Evolutionary conservation across 805 yeast genomes (phyloP).

Genomic region (Alloascoidea hylecoeti): DNA sequence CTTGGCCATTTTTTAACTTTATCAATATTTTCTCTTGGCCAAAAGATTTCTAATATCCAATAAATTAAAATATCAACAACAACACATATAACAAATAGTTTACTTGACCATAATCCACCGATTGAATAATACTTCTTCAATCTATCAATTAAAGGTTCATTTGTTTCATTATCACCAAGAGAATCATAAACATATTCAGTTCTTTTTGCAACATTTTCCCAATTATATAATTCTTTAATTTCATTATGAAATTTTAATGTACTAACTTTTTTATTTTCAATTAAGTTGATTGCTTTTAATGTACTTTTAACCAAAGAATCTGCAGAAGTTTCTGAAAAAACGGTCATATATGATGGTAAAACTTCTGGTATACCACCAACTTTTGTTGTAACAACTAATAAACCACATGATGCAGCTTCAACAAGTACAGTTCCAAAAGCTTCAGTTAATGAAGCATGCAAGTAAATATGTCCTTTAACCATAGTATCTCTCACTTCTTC

Average conservation of each 20-base stretch:
- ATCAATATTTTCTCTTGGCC: conserved; percentile 63
- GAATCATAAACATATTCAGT: conserved; percentile 72
- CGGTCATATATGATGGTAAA: conserved; percentile 84
- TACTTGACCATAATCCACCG: conserved; percentile 72
- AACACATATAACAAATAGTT: conserved; percentile 64
- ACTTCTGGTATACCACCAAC: conserved; percentile 99
- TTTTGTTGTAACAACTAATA: conserved; percentile 83
- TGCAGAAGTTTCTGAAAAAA: conserved; percentile 80
- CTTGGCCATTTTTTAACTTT: conserved; percentile 69
- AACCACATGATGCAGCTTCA: conserved; percentile 95
- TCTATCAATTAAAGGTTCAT: conserved; percentile 42
- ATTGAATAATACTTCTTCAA: conserved; percentile 52
- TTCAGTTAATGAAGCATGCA: conserved; percentile 90
- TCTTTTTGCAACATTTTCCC: conserved; percentile 79
- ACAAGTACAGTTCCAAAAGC: conserved; percentile 96
- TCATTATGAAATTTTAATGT: conserved; percentile 68
- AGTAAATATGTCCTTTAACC: conserved; percentile 85
- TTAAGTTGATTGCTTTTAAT: conserved; percentile 47
- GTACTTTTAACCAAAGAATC: conserved; percentile 66
- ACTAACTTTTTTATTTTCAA: conserved; percentile 46
- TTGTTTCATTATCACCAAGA: conserved; percentile 23
- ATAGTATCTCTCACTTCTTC: conserved; percentile 88
- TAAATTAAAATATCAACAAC: conserved; percentile 65
- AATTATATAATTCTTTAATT: conserved; percentile 73
- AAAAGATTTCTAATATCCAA: conserved; percentile 49